A percentile compares a stretch with the other conserved stretches of the same genome.
Evolutionary conservation across 441 rosid species (phyloP).

Genomic region (Hura crepitans): DNA sequence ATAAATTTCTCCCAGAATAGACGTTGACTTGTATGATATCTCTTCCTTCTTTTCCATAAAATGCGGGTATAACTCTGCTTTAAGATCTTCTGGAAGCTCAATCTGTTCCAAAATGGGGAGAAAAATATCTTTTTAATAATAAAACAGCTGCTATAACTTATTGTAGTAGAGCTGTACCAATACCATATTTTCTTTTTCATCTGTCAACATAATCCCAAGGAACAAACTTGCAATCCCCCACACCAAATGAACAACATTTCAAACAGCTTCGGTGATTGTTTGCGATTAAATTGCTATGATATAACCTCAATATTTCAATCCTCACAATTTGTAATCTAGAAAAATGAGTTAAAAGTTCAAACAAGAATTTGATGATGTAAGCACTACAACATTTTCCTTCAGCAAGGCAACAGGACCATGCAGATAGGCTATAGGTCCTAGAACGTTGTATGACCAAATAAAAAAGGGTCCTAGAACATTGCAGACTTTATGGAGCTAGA

Average conservation of each 20-base stretch:
- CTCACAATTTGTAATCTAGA: neutral
- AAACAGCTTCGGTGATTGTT: neutral
- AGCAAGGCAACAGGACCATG: neutral
- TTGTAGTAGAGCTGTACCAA: neutral
- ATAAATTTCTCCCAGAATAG: slow-evolving; percentile 63
- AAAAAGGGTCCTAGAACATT: no score
- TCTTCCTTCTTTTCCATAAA: slow-evolving; percentile 46
- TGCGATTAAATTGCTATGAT: neutral
- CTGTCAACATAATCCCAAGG: neutral
- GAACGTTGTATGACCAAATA: no score
- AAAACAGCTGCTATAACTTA: neutral
- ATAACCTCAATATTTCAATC: no score
- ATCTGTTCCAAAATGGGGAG: slow-evolving; percentile 33
- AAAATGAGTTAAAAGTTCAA: neutral
- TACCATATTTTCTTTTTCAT: neutral
- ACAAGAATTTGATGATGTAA: neutral
- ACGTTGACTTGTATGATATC: slow-evolving; percentile 43
- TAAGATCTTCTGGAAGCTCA: slow-evolving; percentile 41
- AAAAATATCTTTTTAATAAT: neutral
- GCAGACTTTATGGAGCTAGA: neutral
- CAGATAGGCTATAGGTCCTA: neutral
- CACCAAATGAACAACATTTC: neutral
- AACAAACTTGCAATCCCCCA: neutral
- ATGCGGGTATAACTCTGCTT: slow-evolving; percentile 49
- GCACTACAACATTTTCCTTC: neutral